Evolutionary conservation across 192 early-diverging fungal genomes (phyloP), one percentile per base, ranked within the genome.

Genomic region (Backusella australiensis): DNA sequence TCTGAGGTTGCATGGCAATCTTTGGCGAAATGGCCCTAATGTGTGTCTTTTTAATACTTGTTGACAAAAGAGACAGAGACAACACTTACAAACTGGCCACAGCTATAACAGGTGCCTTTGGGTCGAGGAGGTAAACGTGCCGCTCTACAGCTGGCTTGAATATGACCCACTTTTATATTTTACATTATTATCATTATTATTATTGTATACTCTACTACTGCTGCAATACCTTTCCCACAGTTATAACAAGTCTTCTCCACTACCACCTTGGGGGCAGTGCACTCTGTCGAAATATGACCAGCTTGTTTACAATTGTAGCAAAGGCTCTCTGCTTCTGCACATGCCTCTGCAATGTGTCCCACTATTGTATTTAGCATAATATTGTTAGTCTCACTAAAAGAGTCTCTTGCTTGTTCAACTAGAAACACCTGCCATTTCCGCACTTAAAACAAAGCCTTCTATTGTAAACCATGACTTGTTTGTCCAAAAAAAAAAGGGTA

Each of bases 241-340:
- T 78, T 73, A 67, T 87, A 89, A 38, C 88, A 89, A 69, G 85
- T 79, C 44, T 87, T 87, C 1, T 86, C 65, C 21, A 86, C 86
- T 4, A 79, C 74, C 21, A 83, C 83, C 19, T 81, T 84, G 23
- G 86, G 86, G 77, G 80, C 74, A 67, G 85, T 77, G 52, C 88
- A 89, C 36, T 81, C 63, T 35, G 79, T 86, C 15, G 86, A 83
- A 56, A 87, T 82, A 14, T 89, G 88, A 7, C 88, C 88, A 34
- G 88, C 56, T 36, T 83, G 78, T 72, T 87, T 87, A 69, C 88
- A 89, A 73, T 87, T 89, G 71, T 89, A 89, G 68, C 88, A 89
- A n/a, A 89, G 80, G 38, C 82, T 80, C 67, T 89, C 86, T 19
- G 82, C 68, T 63, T 84, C 85, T 15, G 84, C 82, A 59, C 88